phyloP scores from a whole-genome alignment of 805 yeast genomes.

The Torulaspora delbrueckii region DNA sequence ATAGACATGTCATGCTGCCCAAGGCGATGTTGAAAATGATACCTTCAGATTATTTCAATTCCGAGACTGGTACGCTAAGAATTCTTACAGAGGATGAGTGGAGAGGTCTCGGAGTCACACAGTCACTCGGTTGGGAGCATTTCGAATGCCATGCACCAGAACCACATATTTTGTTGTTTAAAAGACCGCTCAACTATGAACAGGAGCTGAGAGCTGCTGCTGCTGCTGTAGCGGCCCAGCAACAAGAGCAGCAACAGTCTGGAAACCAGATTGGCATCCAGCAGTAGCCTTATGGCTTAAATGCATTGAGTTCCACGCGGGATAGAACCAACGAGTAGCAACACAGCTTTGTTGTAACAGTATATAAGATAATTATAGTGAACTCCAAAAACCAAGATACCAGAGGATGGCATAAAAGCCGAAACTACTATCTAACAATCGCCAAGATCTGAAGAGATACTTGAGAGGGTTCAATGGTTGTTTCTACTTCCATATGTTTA shows the following conservation, averaged over 20 bases:
- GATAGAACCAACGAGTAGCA: background rate
- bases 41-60: constrained; percentile 89
- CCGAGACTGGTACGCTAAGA: constrained; percentile 89
- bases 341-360: background rate
- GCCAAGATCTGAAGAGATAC: background rate
- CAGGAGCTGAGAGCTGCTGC: constrained; percentile 35
- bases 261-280: constrained; percentile 10
- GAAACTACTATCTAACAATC: background rate
- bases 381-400: background rate
- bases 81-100: constrained; percentile 93
- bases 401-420: background rate
- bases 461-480: background rate
- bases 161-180: constrained; percentile 90
- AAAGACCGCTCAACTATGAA: constrained; percentile 58
- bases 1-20: constrained; percentile 95
- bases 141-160: constrained; percentile 98
- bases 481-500: background rate
- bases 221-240: constrained; percentile 27
- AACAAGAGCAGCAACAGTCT: constrained; percentile 21
- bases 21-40: constrained; percentile 91
- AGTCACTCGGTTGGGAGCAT: constrained; percentile 95
- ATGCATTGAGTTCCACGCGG: background rate
- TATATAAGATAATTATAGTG: background rate
- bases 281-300: background rate
- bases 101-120: constrained; percentile 97